Base-by-base conservation (phyloP, 805 yeast species). In the Sungouiella blattae region DNA sequence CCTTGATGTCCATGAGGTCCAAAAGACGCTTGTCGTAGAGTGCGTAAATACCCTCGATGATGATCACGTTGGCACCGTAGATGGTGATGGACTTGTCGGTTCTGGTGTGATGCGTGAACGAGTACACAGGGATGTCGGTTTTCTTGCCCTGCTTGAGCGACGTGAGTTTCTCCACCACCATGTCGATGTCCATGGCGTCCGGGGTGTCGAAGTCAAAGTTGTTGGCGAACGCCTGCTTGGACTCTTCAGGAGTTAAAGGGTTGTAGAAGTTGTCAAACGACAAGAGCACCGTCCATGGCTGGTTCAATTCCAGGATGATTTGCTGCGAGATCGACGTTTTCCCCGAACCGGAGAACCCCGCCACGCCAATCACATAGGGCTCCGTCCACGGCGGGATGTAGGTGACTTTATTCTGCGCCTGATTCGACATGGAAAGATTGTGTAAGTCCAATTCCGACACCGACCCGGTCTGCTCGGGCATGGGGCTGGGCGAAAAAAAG, bases 31-130 rank as follows among this genome's bases (percentile, higher is more conserved):
- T 69, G 54, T 83, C 87, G 42, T 81, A 78, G 28, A 93, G 60
- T 0, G 96, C 87, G 55, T 85, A 87, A 3, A 93, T 79, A 2
- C 98, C 98, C 58, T 93, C 98, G 25, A 93, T 65, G 5, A 93
- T 83, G 35, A 93, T 84, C 14, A 93, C 95, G 55, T 88, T 88
- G 11, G 97, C 96, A 2, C 97, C 98, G 52, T 88, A 89, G 13
- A 93, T 78, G 3, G 89, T 80, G 32, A 81, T 67, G n/a, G 71
- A 69, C 52, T 82, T 78, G 26, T 70, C 75, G 1, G 91, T 78
- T 53, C 43, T 67, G 60, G 64, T 87, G 82, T 39, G 97, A 71
- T 60, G 81, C 73, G 27, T 78, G 73, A 16, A 96, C 80, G 49
- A 93, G 41, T 68, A 68, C 8, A 64, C 64, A 1, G 73, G 73